A percentile compares a stretch with the other conserved stretches of the same genome.
Evolutionary conservation across 2,329 filamentous ascomycete genomes (phyloP).

Genomic region (Elsinoe fawcettii): DNA sequence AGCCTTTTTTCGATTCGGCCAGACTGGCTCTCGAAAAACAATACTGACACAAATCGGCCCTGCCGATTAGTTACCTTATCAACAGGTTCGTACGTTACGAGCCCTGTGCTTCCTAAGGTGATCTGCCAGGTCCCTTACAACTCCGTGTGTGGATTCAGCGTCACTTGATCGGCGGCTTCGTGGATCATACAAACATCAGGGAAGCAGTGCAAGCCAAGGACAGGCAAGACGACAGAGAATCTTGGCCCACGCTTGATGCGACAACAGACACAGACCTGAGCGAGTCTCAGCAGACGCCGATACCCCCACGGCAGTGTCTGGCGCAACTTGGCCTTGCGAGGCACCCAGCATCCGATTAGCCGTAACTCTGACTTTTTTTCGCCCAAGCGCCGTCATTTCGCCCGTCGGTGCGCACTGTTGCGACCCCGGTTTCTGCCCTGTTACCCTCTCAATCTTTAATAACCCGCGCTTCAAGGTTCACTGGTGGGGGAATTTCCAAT

Average conservation of each 20-base stretch:
- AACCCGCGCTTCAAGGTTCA: conserved; percentile 10
- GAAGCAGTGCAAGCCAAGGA: background rate
- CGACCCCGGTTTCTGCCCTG: background rate
- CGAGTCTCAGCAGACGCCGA: conserved; percentile 4
- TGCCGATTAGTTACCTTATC: background rate
- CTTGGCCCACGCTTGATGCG: background rate
- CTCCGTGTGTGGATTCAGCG: background rate
- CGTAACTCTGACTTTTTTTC: conserved; percentile 10
- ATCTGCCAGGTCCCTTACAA: conserved; percentile 3
- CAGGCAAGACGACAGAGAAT: background rate
- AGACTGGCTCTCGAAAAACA: background rate
- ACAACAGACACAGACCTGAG: background rate
- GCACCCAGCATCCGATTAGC: conserved; percentile 9
- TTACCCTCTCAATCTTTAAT: conserved; percentile 3
- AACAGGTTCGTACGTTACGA: background rate
- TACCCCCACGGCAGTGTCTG: background rate
- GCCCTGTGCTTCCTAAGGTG: background rate
- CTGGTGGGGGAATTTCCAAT: conserved; percentile 13
- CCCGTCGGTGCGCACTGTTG: conserved; percentile 7
- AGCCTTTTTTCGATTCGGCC: conserved; percentile 11
- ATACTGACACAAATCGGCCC: conserved; percentile 7
- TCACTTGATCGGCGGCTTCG: background rate
- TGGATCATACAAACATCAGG: background rate
- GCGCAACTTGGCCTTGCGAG: conserved; percentile 11
- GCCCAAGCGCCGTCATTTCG: conserved; percentile 14